Evolutionary conservation across 1,139 yeast species (phyloP), one percentile per base, ranked within the genome.

Genomic region (Kodamaea alishanica): DNA sequence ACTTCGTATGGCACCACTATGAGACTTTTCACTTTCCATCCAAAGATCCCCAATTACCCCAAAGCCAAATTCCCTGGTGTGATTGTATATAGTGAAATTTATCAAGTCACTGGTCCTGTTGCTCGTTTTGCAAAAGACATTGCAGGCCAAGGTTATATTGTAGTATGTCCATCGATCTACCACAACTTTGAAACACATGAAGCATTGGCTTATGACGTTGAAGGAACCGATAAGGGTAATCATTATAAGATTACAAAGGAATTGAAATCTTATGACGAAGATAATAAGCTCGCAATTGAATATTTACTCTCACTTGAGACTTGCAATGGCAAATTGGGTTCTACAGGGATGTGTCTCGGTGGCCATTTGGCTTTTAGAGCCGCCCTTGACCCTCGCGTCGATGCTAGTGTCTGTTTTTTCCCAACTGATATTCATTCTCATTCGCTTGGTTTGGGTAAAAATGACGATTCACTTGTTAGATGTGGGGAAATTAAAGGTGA

Each of bases 311-410:
- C 73, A 2, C 66, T 84, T 46, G 67, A 73, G 2, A 82, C 87
- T 3, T 84, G 86, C 56, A 81, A 77, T 47, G 92, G 92, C 32
- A 76, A 72, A 45, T 74, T 84, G 48, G 95, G 94, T 24, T 83
- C 90, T 37, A 83, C 92, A 2, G 95, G 95, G 22, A 85, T 85
- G 90, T 85, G 95, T 56, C 75, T 85, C 20, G 95, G 95, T 15
- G 95, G 95, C 2, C 94, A 85, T 55, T 67, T 84, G 53, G 92
- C 95, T 1, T 83, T 77, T 60, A 71, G 95, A 50, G 79, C 87
- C 2, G 76, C 84, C 6, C 69, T 84, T 47, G 89, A 84, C 52
- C 70, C 74, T 25, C 64, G 88, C 40, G 78, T 84, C 28, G 63
- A 66, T 24, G 88, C 92, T 10, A 75, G 83, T 7, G 85, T 84